Conservation (phyloP, 2,329 filamentous ascomycete species). For the Arthrobotrys entomopaga region DNA sequence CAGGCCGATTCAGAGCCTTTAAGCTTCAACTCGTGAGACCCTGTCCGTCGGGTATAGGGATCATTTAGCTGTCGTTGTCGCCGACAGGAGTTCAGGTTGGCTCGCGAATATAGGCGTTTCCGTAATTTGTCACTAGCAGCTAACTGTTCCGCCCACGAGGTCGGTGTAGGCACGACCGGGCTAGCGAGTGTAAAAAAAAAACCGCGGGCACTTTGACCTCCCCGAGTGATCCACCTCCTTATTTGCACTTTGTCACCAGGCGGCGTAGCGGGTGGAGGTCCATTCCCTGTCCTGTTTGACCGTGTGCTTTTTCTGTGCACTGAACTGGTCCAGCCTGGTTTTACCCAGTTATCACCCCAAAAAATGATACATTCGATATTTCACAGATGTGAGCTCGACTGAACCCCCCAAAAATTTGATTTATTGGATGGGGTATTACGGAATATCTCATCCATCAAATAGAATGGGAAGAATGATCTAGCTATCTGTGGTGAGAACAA, state of each 20-base stretch:
- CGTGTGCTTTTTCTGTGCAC: conserved; percentile 15
- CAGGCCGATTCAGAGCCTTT: too few relatives aligned
- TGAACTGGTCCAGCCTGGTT: conserved; percentile 35
- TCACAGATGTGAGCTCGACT: conserved; percentile 25
- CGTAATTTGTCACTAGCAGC: conserved; percentile 22
- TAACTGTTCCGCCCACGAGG: conserved; percentile 4
- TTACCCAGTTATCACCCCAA: background rate
- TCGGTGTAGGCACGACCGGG: conserved; percentile 1
- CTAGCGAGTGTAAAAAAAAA: conserved; percentile 8
- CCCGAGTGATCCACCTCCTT: conserved; percentile 43
- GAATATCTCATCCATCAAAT: too few relatives aligned
- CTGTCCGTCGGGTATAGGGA: too few relatives aligned
- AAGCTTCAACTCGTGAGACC: too few relatives aligned
- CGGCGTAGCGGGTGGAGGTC: conserved; percentile 22
- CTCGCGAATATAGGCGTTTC: conserved; percentile 28
- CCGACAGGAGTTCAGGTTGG: background rate
- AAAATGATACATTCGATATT: conserved; percentile 14
- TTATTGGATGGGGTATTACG: too few relatives aligned
- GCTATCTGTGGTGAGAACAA: too few relatives aligned
- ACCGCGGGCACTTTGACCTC: conserved; percentile 38
- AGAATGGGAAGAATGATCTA: too few relatives aligned
- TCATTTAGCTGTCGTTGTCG: conserved; percentile 5
- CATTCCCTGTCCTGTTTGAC: conserved; percentile 26
- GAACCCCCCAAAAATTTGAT: conserved; percentile 2
- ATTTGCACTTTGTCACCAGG: conserved; percentile 52